phyloP scores from a whole-genome alignment of 345 rosid genomes.

The Linum lewisii region DNA sequence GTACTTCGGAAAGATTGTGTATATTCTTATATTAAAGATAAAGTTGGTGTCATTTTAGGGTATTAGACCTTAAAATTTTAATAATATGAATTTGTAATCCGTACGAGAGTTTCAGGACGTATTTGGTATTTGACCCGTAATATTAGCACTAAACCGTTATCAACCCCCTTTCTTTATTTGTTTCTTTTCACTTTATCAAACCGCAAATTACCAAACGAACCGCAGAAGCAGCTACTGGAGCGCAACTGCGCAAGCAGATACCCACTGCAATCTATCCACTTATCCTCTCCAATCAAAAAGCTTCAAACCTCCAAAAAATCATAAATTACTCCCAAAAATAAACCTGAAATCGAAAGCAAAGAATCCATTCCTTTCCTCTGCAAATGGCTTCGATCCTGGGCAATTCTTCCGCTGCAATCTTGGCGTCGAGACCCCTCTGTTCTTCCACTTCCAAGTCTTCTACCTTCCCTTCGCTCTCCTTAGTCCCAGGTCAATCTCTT shows the following conservation, averaged over 20 bases:
- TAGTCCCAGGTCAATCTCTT: constrained; percentile 25
- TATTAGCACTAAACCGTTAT: no score
- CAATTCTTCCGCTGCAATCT: constrained; percentile 42
- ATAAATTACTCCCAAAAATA: neutral
- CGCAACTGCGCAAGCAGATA: no score
- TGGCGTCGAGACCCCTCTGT: constrained; percentile 43
- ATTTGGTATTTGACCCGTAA: no score
- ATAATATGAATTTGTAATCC: no score
- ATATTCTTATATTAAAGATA: no score
- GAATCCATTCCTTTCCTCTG: neutral
- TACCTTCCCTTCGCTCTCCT: constrained; percentile 27
- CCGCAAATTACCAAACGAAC: no score
- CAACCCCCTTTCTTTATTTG: no score
- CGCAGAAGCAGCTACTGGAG: neutral
- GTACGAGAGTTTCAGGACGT: no score
- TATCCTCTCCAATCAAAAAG: constrained; percentile 36
- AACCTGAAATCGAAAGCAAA: neutral
- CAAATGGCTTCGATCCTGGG: constrained; percentile 77
- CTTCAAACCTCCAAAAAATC: constrained; percentile 14
- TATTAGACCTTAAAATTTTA: no score
- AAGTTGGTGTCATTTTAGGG: no score
- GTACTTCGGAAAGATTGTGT: no score
- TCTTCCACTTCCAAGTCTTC: constrained; percentile 36
- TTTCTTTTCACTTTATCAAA: no score
- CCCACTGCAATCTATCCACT: constrained; percentile 36